Evolutionary conservation across 73 alveolate species (phyloP), one percentile per base, ranked within the genome.

Genomic region (Effrenium voratum): DNA sequence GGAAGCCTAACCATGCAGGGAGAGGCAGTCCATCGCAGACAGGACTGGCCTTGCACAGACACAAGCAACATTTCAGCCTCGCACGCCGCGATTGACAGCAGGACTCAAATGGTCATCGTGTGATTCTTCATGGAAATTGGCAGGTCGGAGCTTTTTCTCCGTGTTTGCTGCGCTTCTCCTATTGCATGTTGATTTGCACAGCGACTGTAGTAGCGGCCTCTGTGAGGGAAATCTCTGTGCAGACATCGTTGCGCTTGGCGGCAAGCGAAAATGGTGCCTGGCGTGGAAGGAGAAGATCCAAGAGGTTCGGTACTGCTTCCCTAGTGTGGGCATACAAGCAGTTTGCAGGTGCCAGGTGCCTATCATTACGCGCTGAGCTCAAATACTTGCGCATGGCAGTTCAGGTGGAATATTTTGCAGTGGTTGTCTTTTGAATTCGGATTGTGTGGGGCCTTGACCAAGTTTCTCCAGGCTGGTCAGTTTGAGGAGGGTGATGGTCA

Each of bases 191-290:
- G n/a, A n/a, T n/a, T n/a, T n/a, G n/a, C n/a, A n/a, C n/a, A n/a
- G n/a, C n/a, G n/a, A n/a, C n/a, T n/a, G 10, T 60, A 4, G 15
- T 60, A 36, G 75, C 40, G 15, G 4, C 28, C 5, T 60, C 36
- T 8, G 75, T 26, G 16, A 70, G 82, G 82, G 82, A 16, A 70
- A 70, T 30, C 82, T 70, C 46, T 70, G 82, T 70, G 82, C 82
- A 70, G 82, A 70, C 82, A 70, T 70, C 32, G 82, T 70, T 44
- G 82, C 82, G 49, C 82, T 70, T 70, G 82, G 82, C 46, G 82
- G 82, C 50, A 70, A 70, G 82, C 82, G 82, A n/a, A 70, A 70
- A 30, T 70, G 82, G 82, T 70, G 82, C 82, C n/a, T 70, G 47
- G 82, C 82, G 24, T 70, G 82, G 82, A 70, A 70, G 46, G 82